Evolutionary conservation across 1,139 yeast species (phyloP), one percentile per base, ranked within the genome.

Genomic region (Candida frijolesensis): DNA sequence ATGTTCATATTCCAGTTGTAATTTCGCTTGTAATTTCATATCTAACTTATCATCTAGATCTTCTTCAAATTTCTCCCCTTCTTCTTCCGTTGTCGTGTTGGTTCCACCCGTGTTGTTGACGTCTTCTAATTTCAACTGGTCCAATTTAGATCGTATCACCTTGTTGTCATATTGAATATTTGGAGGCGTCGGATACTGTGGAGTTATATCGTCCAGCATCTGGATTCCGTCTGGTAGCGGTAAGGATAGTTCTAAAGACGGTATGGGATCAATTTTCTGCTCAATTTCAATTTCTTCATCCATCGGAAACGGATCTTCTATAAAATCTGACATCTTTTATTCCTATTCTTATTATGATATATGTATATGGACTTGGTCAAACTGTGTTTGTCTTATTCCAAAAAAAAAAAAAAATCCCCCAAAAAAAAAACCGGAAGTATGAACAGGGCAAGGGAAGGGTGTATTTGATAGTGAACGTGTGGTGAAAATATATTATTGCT

Each of bases 261-360:
- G 50, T 44, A 39, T 47, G 42, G 27, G 29, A 35, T 16, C 32
- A 32, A 30, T 49, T 34, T 16, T 22, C 5, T 19, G 34, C 1
- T 30, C 32, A 44, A 72, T 57, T 46, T 76, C 80, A 44, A 72
- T 57, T 46, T 76, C 80, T 52, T 76, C 80, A 57, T 76, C 80
- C 80, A 76, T 76, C 49, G 71, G 78, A 53, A 76, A 76, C 55
- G 80, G 80, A 51, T 69, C 76, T 38, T 75, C 79, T 18, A 67
- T 59, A 52, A 64, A 65, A 33, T 68, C 74, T 2, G 67, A 57
- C 78, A 73, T 42, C 12, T 0, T 38, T 19, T 19, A 19, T 19
- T 19, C 3, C 4, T 38, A 7, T 22, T n/a, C 29, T 25, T 25
- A 25, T 25, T 25, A 25, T 25, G 4, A 25, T 38, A 38, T 22